These are phyloP conservation scores for Neonectria sp. DNA, from an alignment of 2,329 filamentous ascomycete species.

Conservation along the genomic window DNA sequence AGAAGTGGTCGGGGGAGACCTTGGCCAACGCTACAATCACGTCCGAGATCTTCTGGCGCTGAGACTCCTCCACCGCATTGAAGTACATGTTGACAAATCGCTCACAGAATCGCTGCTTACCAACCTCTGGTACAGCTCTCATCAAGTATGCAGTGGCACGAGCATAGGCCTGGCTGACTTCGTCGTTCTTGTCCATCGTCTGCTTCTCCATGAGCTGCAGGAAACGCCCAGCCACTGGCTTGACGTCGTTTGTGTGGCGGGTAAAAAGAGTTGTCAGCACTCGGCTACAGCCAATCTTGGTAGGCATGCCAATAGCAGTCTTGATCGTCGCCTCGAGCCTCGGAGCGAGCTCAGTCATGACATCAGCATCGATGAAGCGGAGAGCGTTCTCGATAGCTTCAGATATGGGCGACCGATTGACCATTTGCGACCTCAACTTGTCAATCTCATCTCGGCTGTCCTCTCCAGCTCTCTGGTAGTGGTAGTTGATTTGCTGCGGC, in stretches of 20 bases:
- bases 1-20: constrained; percentile 90
- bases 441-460: constrained; percentile 92
- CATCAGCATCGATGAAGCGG: constrained; percentile 82
- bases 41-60: constrained; percentile 84
- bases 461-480: constrained; percentile 91
- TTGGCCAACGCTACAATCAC: constrained; percentile 88
- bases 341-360: constrained; percentile 82
- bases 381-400: constrained; percentile 93
- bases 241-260: constrained; percentile 81
- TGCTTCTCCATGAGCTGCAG: constrained; percentile 85
- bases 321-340: constrained; percentile 86
- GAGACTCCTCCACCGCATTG: constrained; percentile 81
- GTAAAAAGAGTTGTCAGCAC: constrained; percentile 89
- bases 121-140: constrained; percentile 66
- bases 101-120: constrained; percentile 66
- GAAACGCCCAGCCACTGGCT: constrained; percentile 81
- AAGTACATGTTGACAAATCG: constrained; percentile 82
- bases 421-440: constrained; percentile 84
- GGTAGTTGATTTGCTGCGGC: constrained; percentile 90
- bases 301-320: constrained; percentile 89
- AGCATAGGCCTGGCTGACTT: constrained; percentile 91
- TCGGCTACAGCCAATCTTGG: constrained; percentile 91
- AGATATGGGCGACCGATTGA: constrained; percentile 89
- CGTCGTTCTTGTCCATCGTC: constrained; percentile 92
- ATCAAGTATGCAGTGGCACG: constrained; percentile 89